Base-by-base conservation (phyloP, 2,329 filamentous ascomycete genomes). In the Paecilomyces niveus region DNA sequence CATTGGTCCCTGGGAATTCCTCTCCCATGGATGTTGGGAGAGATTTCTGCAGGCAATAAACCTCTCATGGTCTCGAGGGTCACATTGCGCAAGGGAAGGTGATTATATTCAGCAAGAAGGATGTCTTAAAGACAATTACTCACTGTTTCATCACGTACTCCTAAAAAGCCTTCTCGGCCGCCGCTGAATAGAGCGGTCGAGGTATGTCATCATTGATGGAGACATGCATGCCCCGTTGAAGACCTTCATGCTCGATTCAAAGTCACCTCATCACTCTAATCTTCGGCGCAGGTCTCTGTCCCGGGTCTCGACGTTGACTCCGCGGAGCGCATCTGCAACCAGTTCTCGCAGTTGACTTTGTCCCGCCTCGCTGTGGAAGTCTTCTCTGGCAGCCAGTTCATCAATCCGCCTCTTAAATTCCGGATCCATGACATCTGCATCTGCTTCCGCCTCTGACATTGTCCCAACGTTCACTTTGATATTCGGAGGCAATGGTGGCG, bases 391-490 rank as follows among this genome's bases (percentile, higher is more conserved):
- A 1, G 94, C 92, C 60, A 99, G 77, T 74, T 96, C 89, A 68
- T 97, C 92, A 69, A 99, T 97, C 56, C 90, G 83, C 64, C 88
- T 81, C 69, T 88, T 85, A 64, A 99, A 90, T 64, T 92, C 92
- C 1, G 90, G 86, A 70, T 97, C 92, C 8, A 88, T 84, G 59
- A 87, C 85, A 45, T 80, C 83, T 11, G 84, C 85, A 52, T 84
- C 79, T 0, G 73, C 79, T 35, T 74, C 69, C 64, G 74, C 72
- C 65, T 88, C 83, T 5, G 83, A 80, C 80, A 94, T 86, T 1
- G 89, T 89, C 53, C 89, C 89, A 58, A 97, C 75, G 32, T 89
- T 89, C 61, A 99, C 81, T 54, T 85, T 83, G 60, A 97, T 80
- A 29, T 92, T 92, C 51, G 88, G 81, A 0, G 92, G 93, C 6